Evolutionary conservation across 2,329 filamentous ascomycete species (phyloP).

Genomic region (Penicillium occitanis): DNA sequence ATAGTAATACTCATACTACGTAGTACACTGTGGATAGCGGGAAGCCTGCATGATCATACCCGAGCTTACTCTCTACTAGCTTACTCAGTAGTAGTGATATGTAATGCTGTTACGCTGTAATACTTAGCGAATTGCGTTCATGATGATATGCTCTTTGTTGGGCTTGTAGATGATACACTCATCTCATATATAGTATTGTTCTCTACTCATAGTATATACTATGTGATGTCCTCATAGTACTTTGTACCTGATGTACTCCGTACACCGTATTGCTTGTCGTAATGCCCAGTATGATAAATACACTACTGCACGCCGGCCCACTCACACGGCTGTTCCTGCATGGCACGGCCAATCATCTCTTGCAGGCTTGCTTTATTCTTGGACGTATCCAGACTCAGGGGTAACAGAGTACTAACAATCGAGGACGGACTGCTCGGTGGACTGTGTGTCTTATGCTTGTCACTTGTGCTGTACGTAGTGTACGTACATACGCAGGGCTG

Average conservation of each 20-base stretch:
- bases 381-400: neutral
- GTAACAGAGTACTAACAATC: neutral
- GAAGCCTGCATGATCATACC: conserved; percentile 1
- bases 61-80: neutral
- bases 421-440: neutral
- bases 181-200: no score
- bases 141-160: no score
- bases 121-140: no score
- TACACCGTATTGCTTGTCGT: no score
- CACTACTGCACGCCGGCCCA: neutral
- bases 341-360: neutral
- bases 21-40: neutral
- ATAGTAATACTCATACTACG: no score
- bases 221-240: no score
- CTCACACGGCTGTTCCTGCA: conserved; percentile 14
- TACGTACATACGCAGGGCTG: neutral
- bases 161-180: no score
- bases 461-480: neutral
- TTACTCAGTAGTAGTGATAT: no score
- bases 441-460: conserved; percentile 6
- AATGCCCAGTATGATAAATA: neutral
- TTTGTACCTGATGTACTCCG: no score
- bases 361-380: neutral
- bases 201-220: no score
- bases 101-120: no score